phyloP scores from a whole-genome alignment of 208 protist species.

The Trypanosoma cruzi region DNA sequence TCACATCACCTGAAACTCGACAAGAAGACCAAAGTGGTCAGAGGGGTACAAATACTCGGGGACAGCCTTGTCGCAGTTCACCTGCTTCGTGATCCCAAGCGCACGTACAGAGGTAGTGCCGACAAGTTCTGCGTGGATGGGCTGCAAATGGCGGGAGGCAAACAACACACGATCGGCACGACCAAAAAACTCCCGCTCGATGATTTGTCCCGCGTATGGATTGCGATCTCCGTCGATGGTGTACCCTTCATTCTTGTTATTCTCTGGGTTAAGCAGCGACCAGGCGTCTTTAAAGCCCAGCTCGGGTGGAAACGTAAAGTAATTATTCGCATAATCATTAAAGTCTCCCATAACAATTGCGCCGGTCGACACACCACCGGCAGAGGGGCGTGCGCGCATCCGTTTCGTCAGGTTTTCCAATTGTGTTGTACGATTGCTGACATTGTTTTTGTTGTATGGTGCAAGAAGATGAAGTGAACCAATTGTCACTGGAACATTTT shows the following conservation, averaged over 20 bases:
- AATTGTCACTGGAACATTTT: conserved; percentile 38
- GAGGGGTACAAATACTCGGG: conserved; percentile 58
- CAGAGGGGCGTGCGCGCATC: conserved; percentile 17
- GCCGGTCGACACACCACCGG: conserved; percentile 7
- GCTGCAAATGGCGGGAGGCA: conserved; percentile 40
- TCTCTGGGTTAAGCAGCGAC: conserved; percentile 37
- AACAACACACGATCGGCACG: conserved; percentile 55
- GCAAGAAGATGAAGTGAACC: conserved; percentile 55
- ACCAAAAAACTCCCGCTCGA: conserved; percentile 65
- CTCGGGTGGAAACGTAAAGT: conserved; percentile 39
- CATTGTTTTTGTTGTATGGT: conserved; percentile 55
- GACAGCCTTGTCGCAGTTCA: conserved; percentile 36
- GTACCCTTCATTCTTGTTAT: conserved; percentile 37
- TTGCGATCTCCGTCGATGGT: conserved; percentile 57
- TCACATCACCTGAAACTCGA: conserved; percentile 55
- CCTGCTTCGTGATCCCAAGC: conserved; percentile 36
- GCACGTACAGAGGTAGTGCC: conserved; percentile 45
- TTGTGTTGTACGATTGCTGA: conserved; percentile 47
- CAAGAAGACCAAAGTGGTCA: conserved; percentile 61
- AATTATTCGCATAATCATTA: conserved; percentile 48
- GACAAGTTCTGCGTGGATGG: conserved; percentile 45
- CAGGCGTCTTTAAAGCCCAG: conserved; percentile 55
- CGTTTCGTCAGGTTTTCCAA: conserved; percentile 42
- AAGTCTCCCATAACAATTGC: conserved; percentile 62
- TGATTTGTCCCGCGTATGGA: conserved; percentile 50